Evolutionary conservation across 2,329 filamentous ascomycete genomes (phyloP), one percentile per base, ranked within the genome.

Genomic region (Pseudocercospora musae): DNA sequence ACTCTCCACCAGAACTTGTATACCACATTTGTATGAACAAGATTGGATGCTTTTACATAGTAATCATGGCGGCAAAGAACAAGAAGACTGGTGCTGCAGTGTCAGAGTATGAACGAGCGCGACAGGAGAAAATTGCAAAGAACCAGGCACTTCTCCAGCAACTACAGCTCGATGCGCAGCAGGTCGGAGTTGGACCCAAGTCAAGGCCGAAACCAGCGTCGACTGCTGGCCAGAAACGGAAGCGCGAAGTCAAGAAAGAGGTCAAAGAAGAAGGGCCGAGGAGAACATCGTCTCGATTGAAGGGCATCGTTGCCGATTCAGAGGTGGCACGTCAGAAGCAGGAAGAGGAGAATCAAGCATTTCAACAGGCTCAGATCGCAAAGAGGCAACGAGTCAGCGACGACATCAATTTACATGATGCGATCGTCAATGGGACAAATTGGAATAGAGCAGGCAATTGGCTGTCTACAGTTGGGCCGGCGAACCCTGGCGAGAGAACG

Each of bases 41-140:
- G 20, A 21, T 20, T 20, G 21, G 18, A 29, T 15, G 23, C 21
- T 25, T 10, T 44, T 23, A 20, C 20, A 29, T 57, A 60, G 21
- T 29, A 37, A 58, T 58, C 11, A 70, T 71, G 67, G 67, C 67
- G 15, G 66, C 65, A 46, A 60, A 58, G 49, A 62, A 67, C 46
- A 63, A 60, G 48, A 63, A 42, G 56, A 61, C 21, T 29, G 48
- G 21, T n/a, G 25, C 21, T 29, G 20, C 48, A n/a, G 48, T 52
- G 84, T 96, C 70, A 96, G 91, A 92, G 42, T 97, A 96, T 76
- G 93, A 96, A 81, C 87, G 88, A 70, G 87, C 91, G 69, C 85
- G 93, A 0, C 85, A 91, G 15, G 91, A 92, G 64, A 96, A 96
- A 68, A 96, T 96, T 44, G 91, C 89, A 0, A 88, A 90, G 58